Evolutionary conservation across 306 rosid genomes (phyloP), one percentile per base, ranked within the genome.

Genomic region (Malus orientalis): DNA sequence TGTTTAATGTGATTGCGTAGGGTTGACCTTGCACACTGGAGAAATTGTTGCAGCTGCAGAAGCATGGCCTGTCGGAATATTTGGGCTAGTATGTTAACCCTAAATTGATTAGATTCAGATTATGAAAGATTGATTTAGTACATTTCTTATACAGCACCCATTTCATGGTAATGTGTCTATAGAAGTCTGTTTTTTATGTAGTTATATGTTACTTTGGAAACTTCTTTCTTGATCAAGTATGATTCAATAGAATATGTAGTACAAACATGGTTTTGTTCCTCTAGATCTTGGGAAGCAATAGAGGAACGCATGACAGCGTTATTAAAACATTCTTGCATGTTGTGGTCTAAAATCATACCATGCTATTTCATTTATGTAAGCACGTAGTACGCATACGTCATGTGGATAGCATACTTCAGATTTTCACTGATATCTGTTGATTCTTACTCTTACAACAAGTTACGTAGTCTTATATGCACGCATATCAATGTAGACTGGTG

Each of bases 61-160:
- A 74, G 97, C 98, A 68, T 92, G 97, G 97, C 97, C 96, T 67
- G 98, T 89, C 20, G 98, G 95, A 78, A 81, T 95, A 79, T 87
- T 88, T 62, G 97, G 97, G 75, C 88, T 95, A 58, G 98, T 95
- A 92, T 88, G 93, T 20, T 53, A 22, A 49, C 30, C 0, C 33
- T 25, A 22, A 11, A 4, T 32, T 23, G 27, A 12, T 32, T 25
- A 60, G 33, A 60, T 13, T 60, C 18, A 60, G 36, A 60, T 15
- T 23, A 18, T 42, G 66, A 60, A 60, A 10, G 32, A 23, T 7
- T 11, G 19, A 25, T 60, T 25, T 25, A 30, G 20, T 62, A 62
- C 38, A 2, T 62, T 15, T 11, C 7, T 62, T 62, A 62, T 27
- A 20, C 11, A 4, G 4, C 11, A 27, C 14, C n/a, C 13, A 0